Evolutionary conservation across 805 yeast species (phyloP).

Genomic region (Myxozyma mucilagina): DNA sequence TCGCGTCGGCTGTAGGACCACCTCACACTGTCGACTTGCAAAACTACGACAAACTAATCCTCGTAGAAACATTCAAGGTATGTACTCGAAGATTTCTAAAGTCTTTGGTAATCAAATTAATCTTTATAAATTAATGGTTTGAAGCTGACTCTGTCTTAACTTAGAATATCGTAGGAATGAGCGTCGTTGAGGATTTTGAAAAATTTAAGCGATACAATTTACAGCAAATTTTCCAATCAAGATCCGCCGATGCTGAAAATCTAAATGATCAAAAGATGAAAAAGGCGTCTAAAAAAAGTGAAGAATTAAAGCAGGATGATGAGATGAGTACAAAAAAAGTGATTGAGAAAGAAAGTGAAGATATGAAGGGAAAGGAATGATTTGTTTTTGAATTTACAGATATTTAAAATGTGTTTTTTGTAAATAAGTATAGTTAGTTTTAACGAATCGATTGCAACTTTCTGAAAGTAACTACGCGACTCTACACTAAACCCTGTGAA

Average conservation of each 20-base stretch:
- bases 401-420: no score
- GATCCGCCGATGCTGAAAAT: background rate
- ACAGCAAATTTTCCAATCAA: conserved; percentile 62
- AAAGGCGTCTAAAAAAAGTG: background rate
- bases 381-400: no score
- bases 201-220: conserved; percentile 69
- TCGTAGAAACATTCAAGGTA: conserved; percentile 81
- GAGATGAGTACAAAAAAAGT: no score
- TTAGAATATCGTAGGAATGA: conserved; percentile 74
- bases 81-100: background rate
- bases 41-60: conserved; percentile 69
- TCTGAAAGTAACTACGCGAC: no score
- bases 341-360: no score
- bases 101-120: no score
- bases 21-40: conserved; percentile 81
- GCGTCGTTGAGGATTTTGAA: conserved; percentile 67
- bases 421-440: no score
- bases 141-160: background rate
- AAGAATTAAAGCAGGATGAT: background rate
- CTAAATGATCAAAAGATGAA: background rate
- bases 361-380: no score
- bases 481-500: no score
- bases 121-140: no score
- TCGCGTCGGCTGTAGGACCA: conserved; percentile 73
- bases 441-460: no score